Conservation (phyloP, 148 eudicot genomes). For the Vaccinium myrtillus region DNA sequence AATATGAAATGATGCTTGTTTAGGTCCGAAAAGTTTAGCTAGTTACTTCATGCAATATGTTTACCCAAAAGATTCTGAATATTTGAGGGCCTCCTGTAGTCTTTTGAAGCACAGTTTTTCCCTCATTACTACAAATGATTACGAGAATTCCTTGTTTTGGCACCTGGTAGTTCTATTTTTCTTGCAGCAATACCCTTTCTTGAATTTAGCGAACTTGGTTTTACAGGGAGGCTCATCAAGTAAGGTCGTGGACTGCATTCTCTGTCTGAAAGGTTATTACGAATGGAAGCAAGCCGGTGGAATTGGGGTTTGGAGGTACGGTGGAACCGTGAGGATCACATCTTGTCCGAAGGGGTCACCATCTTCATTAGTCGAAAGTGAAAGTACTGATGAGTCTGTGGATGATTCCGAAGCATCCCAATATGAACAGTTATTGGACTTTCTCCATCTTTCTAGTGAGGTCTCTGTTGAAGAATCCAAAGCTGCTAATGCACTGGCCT, state of each 20-base stretch:
- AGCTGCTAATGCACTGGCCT: slow-evolving; percentile 49
- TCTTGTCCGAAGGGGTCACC: slow-evolving; percentile 63
- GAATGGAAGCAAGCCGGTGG: slow-evolving; percentile 97
- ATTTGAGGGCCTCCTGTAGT: background rate
- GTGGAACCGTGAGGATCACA: slow-evolving; percentile 85
- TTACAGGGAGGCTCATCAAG: slow-evolving; percentile 83
- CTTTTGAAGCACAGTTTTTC: background rate
- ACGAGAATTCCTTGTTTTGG: slow-evolving; percentile 5
- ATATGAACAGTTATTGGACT: slow-evolving; percentile 63
- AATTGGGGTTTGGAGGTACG: slow-evolving; percentile 93
- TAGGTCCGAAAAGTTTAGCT: background rate
- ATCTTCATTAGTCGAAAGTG: slow-evolving; percentile 71
- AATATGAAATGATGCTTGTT: background rate
- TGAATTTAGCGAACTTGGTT: slow-evolving; percentile 7
- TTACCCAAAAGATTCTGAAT: background rate
- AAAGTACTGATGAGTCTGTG: slow-evolving; percentile 76
- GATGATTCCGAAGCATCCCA: slow-evolving; percentile 84
- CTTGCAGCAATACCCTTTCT: background rate
- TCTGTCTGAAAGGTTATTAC: slow-evolving; percentile 86
- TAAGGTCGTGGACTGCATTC: slow-evolving; percentile 94
- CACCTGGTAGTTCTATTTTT: background rate
- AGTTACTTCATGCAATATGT: background rate
- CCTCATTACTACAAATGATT: background rate
- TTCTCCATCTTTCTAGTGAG: slow-evolving; percentile 61
- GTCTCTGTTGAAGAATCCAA: slow-evolving; percentile 58